These are phyloP conservation scores for Arachnopeziza araneosa DNA, from an alignment of 2,329 filamentous ascomycete species.

Conservation along the genomic window DNA sequence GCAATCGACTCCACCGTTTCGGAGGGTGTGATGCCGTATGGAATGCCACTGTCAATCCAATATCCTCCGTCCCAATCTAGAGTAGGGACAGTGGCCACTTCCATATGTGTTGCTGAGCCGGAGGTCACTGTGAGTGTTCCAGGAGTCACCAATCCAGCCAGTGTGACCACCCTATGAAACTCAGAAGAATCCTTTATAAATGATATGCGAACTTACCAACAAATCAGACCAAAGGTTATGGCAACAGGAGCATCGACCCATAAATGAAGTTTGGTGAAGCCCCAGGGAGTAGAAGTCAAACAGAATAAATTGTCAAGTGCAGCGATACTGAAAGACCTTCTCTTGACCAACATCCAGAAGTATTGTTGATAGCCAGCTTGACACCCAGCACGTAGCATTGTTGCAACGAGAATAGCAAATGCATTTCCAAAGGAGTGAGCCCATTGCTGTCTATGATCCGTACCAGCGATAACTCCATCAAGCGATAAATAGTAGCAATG, in stretches of 20 bases:
- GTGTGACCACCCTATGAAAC: not conserved
- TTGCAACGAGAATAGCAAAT: not conserved
- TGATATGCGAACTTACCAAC: slow-evolving; percentile 1
- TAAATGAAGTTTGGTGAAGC: slow-evolving; percentile 1
- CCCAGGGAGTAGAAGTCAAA: slow-evolving; percentile 2
- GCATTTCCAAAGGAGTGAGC: slow-evolving; percentile 1
- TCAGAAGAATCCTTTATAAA: not conserved
- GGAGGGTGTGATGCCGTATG: not conserved
- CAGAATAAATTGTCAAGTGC: slow-evolving; percentile 1
- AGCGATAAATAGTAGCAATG: slow-evolving; percentile 4
- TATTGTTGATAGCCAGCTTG: slow-evolving; percentile 1
- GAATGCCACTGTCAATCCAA: not conserved
- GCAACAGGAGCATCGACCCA: not conserved
- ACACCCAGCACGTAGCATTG: not conserved
- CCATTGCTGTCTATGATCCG: slow-evolving; percentile 3
- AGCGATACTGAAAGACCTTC: not conserved
- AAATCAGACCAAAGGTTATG: not conserved
- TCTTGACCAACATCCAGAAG: slow-evolving; percentile 1
- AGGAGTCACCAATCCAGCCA: not conserved
- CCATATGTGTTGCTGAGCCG: not conserved
- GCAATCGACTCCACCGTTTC: not conserved
- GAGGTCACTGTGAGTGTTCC: not conserved
- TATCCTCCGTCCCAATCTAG: not conserved
- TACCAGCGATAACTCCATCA: not conserved
- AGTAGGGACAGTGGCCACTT: not conserved